phyloP scores from a whole-genome alignment of 768 basidiomycete species.

The Exsudoporus frostii region DNA sequence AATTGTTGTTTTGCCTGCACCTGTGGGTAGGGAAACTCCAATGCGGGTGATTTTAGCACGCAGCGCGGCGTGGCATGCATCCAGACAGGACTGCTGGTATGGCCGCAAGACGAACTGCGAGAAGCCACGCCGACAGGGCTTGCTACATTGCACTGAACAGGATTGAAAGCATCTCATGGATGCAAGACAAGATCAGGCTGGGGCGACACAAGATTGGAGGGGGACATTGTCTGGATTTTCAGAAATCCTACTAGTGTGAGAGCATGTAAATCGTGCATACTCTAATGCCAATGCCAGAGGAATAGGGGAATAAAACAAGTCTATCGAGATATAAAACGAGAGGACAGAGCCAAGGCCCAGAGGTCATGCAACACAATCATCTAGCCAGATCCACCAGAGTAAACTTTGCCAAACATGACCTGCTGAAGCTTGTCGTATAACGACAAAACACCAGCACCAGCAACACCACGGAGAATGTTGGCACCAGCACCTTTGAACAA shows the following conservation, averaged over 20 bases:
- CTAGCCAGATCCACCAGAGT: constrained; percentile 76
- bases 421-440: constrained; percentile 99
- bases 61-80: constrained; percentile 73
- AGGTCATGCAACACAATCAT: constrained; percentile 8
- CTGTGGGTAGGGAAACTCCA: constrained; percentile 83
- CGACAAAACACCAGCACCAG: constrained; percentile 99
- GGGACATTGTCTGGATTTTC: constrained; percentile 14
- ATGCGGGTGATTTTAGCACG: constrained; percentile 65
- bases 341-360: constrained; percentile 33
- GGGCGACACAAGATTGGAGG: background rate
- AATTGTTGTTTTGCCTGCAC: constrained; percentile 87
- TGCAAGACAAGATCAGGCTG: background rate
- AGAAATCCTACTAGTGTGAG: constrained; percentile 19
- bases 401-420: constrained; percentile 97
- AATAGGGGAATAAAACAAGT: constrained; percentile 33
- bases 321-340: constrained; percentile 32
- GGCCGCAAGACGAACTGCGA: constrained; percentile 57
- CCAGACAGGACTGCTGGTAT: constrained; percentile 81
- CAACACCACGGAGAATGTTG: constrained; percentile 97
- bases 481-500: constrained; percentile 99
- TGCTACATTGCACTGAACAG: background rate
- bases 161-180: constrained; percentile 13
- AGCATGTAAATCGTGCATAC: constrained; percentile 25
- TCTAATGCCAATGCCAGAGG: constrained; percentile 18
- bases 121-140: constrained; percentile 6